Evolutionary conservation across 805 yeast species (phyloP), one percentile per base, ranked within the genome.

Genomic region (Zygosaccharomyces siamensis): DNA sequence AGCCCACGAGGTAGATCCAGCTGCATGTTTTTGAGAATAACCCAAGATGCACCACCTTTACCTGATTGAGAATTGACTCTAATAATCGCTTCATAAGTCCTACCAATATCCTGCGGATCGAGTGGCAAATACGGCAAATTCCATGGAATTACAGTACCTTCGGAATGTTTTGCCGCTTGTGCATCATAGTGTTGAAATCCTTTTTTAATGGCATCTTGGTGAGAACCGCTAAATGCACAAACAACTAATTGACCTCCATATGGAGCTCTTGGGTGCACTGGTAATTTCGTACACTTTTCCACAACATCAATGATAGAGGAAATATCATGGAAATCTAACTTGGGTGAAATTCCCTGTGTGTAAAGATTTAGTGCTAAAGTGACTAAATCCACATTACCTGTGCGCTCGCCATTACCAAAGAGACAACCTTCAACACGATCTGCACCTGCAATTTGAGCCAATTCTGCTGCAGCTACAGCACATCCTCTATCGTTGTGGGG

Each of bases 1-100:
- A 84, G 70, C 46, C 71, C 72, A 71, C 89, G 77, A 64, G 92
- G 92, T 54, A 84, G 71, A 62, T 84, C 92, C 57, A 84, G 71
- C 52, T 87, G 89, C 58, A 83, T 70, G 30, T 84, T 72, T 69
- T 86, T 75, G 62, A 83, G 76, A 52, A 84, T 75, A 48, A 84
- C 81, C 92, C 92, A 84, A 20, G 90, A 87, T 43, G 90, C 87
- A 67, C 92, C 92, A 63, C 92, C 92, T 68, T 84, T 84, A 67
- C 92, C 92, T n/a, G 88, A 81, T 71, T 84, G 92, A 20, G 92
- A 84, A 71, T 84, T 84, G 60, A 84, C 90, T 73, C 92, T 77
- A 63, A 84, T 84, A 51, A 84, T 86, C 46, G 89, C 90, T 71
- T 84, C 92, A 66, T 84, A 84, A 57, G 77, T 83, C 72, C 89